Conservation (phyloP, 2,329 filamentous ascomycete species). For the Cytospora paraplurivora region DNA sequence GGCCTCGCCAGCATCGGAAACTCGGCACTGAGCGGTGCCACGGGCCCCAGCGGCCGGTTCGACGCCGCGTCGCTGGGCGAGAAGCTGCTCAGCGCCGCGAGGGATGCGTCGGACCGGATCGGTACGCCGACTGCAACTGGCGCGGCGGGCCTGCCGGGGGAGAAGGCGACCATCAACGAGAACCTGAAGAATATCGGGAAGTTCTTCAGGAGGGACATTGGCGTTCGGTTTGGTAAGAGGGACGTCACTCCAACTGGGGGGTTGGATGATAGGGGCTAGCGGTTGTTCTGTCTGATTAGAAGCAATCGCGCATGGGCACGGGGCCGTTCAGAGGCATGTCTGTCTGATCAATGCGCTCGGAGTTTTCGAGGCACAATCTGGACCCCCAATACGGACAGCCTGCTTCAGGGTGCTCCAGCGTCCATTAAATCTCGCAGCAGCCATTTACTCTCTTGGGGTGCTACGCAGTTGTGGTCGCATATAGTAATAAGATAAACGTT, state of each 20-base stretch:
- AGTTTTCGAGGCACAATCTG: not conserved
- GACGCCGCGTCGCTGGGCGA: constrained; percentile 83
- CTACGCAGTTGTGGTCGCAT: too few species aligned
- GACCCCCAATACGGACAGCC: not conserved
- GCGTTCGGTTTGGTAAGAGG: constrained; percentile 70
- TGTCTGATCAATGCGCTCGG: not conserved
- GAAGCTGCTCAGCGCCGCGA: constrained; percentile 82
- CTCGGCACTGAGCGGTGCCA: constrained; percentile 42
- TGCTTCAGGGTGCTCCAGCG: too few species aligned
- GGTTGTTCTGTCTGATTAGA: not conserved
- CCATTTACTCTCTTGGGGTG: too few species aligned
- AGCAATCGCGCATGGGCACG: not conserved
- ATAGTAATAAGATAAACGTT: too few species aligned
- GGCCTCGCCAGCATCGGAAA: constrained; percentile 41
- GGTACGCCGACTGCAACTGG: constrained; percentile 56
- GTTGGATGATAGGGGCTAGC: constrained; percentile 24
- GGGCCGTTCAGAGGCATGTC: not conserved
- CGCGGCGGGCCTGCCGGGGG: constrained; percentile 38
- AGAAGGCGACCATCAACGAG: constrained; percentile 79
- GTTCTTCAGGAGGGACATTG: constrained; percentile 89
- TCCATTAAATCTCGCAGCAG: too few species aligned
- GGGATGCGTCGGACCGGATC: constrained; percentile 79
- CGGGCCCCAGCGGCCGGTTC: constrained; percentile 56
- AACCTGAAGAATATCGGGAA: constrained; percentile 95
- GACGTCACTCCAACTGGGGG: constrained; percentile 45